These are phyloP conservation scores for Phytophthora pistaciae DNA, from an alignment of 352 stramenopile genomes.

Conservation along the genomic window DNA sequence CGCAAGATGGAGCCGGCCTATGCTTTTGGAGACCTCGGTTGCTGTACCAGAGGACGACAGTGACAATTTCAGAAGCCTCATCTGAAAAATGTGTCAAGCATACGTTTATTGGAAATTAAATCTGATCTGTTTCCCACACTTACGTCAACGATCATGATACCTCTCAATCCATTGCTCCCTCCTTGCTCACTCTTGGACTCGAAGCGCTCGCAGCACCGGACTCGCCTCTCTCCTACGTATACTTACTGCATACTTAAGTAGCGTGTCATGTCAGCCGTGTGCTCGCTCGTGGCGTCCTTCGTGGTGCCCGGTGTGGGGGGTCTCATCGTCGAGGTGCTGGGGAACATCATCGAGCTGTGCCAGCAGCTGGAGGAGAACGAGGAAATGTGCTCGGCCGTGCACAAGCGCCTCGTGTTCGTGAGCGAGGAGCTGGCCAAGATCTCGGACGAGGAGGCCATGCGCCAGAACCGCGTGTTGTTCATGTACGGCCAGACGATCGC, in stretches of 20 bases:
- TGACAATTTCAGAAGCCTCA: no score
- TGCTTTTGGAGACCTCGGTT: no score
- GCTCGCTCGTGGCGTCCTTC: constrained; percentile 34
- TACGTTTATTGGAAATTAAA: no score
- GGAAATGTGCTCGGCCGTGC: constrained; percentile 28
- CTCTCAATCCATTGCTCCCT: no score
- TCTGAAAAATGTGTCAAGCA: no score
- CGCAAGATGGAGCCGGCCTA: no score
- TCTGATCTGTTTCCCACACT: no score
- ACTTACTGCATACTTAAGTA: not conserved
- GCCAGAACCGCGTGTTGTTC: constrained; percentile 31
- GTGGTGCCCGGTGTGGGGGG: constrained; percentile 28
- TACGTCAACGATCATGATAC: no score
- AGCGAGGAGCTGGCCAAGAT: constrained; percentile 33
- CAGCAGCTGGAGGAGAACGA: constrained; percentile 46
- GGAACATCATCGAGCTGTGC: constrained; percentile 31
- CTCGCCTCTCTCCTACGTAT: no score
- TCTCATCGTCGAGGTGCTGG: constrained; percentile 29
- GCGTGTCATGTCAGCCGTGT: constrained; percentile 23
- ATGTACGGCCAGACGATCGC: constrained; percentile 29
- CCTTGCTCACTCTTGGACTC: no score
- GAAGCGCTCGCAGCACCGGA: no score
- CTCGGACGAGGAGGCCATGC: constrained; percentile 29
- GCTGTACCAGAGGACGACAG: no score
- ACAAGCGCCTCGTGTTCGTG: constrained; percentile 29